Percentiles rank a stretch among this genome's conserved stretches.
Conservation (phyloP, 2,329 filamentous ascomycete species). For the Beauveria rudraprayagi region DNA sequence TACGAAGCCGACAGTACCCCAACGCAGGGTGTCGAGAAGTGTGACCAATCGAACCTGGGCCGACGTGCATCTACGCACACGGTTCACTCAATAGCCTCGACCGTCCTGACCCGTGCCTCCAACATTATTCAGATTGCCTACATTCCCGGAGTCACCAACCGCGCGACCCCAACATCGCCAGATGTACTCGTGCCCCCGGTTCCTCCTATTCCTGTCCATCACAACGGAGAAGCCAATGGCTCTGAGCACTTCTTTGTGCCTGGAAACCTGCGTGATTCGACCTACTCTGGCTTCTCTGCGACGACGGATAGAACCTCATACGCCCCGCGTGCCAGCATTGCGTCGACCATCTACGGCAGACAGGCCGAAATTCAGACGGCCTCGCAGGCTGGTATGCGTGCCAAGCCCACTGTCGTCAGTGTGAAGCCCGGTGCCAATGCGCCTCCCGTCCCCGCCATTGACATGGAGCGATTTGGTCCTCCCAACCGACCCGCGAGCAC, state of each 20-base stretch:
- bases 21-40: slow-evolving; percentile 35
- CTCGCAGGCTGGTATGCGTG: slow-evolving; percentile 77
- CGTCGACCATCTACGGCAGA: slow-evolving; percentile 89
- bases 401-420: slow-evolving; percentile 87
- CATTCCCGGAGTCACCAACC: slow-evolving; percentile 93
- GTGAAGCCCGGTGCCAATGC: slow-evolving; percentile 64
- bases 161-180: slow-evolving; percentile 76
- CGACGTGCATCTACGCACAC: slow-evolving; percentile 71
- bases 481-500: slow-evolving; percentile 42
- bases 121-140: slow-evolving; percentile 99
- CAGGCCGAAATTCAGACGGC: slow-evolving; percentile 77
- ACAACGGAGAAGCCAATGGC: slow-evolving; percentile 47
- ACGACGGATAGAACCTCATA: slow-evolving; percentile 53
- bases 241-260: slow-evolving; percentile 93
- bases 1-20: slow-evolving; percentile 50
- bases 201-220: slow-evolving; percentile 65
- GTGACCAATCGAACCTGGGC: slow-evolving; percentile 33
- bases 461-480: slow-evolving; percentile 50
- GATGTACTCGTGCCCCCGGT: slow-evolving; percentile 81
- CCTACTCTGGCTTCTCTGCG: slow-evolving; percentile 70
- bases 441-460: slow-evolving; percentile 67
- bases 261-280: slow-evolving; percentile 81
- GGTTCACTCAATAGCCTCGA: slow-evolving; percentile 89
- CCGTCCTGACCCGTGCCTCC: slow-evolving; percentile 87
- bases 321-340: slow-evolving; percentile 63